These are phyloP conservation scores for Globomyces pollinis-pini DNA, from an alignment of 192 early-diverging fungal genomes.

Conservation along the genomic window DNA sequence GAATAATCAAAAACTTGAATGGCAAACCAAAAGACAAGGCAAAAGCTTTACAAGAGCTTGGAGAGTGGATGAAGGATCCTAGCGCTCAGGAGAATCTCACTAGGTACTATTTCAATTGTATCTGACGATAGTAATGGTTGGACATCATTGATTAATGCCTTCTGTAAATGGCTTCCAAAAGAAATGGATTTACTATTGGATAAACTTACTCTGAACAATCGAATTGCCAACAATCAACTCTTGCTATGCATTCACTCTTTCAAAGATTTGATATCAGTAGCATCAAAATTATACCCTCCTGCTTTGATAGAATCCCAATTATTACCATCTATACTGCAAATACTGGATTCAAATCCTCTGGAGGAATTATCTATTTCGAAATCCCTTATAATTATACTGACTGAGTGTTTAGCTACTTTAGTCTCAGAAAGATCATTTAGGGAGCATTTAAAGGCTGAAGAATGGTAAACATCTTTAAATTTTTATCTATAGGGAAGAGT, in stretches of 20 bases:
- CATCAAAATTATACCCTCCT: neutral
- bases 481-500: no score
- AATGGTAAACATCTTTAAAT: neutral
- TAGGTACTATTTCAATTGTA: no score
- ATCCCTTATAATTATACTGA: neutral
- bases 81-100: neutral
- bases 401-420: neutral
- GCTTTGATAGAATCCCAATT: neutral
- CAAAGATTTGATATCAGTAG: neutral
- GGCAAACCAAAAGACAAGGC: conserved; percentile 1
- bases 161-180: neutral
- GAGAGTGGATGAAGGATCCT: conserved; percentile 8
- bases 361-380: neutral
- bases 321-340: neutral
- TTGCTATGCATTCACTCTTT: neutral
- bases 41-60: neutral
- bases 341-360: neutral
- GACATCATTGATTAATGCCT: neutral
- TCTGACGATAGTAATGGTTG: neutral
- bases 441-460: neutral
- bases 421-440: neutral
- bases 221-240: neutral
- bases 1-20: neutral
- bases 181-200: neutral
- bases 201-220: neutral